Evolutionary conservation across 495 filamentous ascomycete species (phyloP).

Genomic region (Cercophora samala): DNA sequence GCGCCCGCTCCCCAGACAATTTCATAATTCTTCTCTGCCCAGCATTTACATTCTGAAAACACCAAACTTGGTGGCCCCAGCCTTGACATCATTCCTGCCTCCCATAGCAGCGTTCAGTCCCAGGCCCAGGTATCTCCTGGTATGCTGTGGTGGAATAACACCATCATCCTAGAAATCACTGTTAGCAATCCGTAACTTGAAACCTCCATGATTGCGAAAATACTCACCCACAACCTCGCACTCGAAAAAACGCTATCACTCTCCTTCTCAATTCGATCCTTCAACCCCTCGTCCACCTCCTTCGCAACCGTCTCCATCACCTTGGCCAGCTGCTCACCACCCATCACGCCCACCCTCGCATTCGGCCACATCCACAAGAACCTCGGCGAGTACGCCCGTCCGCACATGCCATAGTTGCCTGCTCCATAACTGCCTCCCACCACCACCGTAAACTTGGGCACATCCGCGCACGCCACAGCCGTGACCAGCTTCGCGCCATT

Average conservation of each 20-base stretch:
- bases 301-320: conserved; percentile 96
- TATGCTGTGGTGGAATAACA: conserved; percentile 86
- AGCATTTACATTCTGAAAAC: conserved; percentile 85
- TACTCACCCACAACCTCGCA: conserved; percentile 79
- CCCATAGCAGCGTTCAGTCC: conserved; percentile 75
- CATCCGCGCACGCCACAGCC: conserved; percentile 89
- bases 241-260: conserved; percentile 84
- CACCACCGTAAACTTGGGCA: conserved; percentile 96
- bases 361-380: conserved; percentile 99
- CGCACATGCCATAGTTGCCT: conserved; percentile 71
- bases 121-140: conserved; percentile 75
- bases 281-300: conserved; percentile 74
- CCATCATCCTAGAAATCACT: conserved; percentile 66
- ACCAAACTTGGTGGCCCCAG: conserved; percentile 75
- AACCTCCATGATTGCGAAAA: neutral
- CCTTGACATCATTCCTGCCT: conserved; percentile 57
- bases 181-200: conserved; percentile 25
- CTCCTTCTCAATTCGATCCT: conserved; percentile 82
- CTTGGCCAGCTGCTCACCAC: conserved; percentile 81
- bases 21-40: neutral
- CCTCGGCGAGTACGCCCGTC: conserved; percentile 86
- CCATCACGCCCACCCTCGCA: conserved; percentile 93
- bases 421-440: conserved; percentile 85
- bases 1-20: conserved; percentile 6
- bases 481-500: conserved; percentile 97